Base-by-base conservation (phyloP, 148 eudicot genomes). In the Vaccinium vitisidaea region DNA sequence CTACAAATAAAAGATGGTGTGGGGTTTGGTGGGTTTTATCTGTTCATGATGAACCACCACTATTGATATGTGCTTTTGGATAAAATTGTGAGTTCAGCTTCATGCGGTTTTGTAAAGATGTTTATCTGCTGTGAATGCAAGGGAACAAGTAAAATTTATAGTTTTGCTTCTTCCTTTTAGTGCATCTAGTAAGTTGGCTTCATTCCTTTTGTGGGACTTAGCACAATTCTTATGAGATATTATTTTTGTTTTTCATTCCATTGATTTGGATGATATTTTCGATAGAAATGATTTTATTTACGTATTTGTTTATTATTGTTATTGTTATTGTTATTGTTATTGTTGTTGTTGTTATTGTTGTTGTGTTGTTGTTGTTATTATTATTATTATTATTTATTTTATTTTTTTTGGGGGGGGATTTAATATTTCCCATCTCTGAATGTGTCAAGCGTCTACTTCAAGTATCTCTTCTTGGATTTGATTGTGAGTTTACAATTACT, bases 381-480 rank as follows among this genome's bases (percentile, higher is more conserved):
- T 48, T 48, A 3, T 48, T 49, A 7, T 49, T 49, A 0, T 0
- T 7, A 0, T 6, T 49, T 0, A 0, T 1, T 7, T 5, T 49
- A 0, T 49, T 49, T 7, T 50, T 8, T 50, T 8, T 8, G 10
- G 53, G 53, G 8, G 52, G 52, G 12, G 53, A 8, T 15, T 70
- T 9, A 0, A 9, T 9, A 2, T 76, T 50, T 21, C 49, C n/a
- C 52, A 74, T 77, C 46, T 8, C 9, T 79, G 16, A 18, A 48
- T 18, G 36, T 36, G 32, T 56, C 16, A 18, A 32, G 55, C 4
- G 6, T 61, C 11, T 18, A 30, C 39, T 50, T 77, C 32, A 52
- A 19, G 13, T 71, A 21, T 53, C 43, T 53, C 27, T 76, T 48
- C 81, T 78, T 78, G 61, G 81, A 77, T 15, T 78, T 53, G 30